Conservation (phyloP, 257 asterid species). For the Cruciata laevipes region DNA sequence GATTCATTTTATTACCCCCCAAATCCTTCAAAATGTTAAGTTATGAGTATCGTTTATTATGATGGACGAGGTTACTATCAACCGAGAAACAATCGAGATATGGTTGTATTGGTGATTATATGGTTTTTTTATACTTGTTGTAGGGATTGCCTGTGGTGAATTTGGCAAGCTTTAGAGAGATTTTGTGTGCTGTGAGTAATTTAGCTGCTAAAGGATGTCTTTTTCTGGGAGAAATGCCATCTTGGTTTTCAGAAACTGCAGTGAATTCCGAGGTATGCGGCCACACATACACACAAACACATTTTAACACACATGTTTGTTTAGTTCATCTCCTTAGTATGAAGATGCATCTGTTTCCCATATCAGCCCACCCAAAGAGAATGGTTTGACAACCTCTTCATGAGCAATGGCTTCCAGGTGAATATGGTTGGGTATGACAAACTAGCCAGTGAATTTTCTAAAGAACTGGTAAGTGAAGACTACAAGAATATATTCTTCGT, state of each 20-base stretch:
- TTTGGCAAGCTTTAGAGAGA: slow-evolving; percentile 45
- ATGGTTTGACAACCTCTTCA: slow-evolving; percentile 62
- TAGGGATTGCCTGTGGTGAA: slow-evolving; percentile 64
- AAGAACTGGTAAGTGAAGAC: slow-evolving; percentile 22
- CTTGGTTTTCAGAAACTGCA: slow-evolving; percentile 47
- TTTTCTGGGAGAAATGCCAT: slow-evolving; percentile 67
- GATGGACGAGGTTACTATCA: neutral
- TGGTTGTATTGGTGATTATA: neutral
- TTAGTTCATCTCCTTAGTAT: slow-evolving; percentile 6
- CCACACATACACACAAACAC: neutral
- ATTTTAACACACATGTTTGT: neutral
- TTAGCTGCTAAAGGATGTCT: slow-evolving; percentile 62
- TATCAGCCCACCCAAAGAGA: slow-evolving; percentile 32
- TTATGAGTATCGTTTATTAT: neutral
- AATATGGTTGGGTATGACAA: slow-evolving; percentile 32
- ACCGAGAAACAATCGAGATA: too few species aligned
- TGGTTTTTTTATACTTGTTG: neutral
- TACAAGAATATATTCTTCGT: slow-evolving; percentile 31
- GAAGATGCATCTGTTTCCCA: slow-evolving; percentile 7
- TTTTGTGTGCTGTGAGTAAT: slow-evolving; percentile 39
- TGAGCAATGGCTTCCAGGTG: slow-evolving; percentile 56
- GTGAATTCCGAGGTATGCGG: slow-evolving; percentile 35
- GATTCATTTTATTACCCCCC: neutral
- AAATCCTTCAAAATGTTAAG: too few species aligned
- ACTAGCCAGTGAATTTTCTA: slow-evolving; percentile 34